Evolutionary conservation across 257 asterid species (phyloP), one percentile per base, ranked within the genome.

Genomic region (Fraxinus cuspidata): DNA sequence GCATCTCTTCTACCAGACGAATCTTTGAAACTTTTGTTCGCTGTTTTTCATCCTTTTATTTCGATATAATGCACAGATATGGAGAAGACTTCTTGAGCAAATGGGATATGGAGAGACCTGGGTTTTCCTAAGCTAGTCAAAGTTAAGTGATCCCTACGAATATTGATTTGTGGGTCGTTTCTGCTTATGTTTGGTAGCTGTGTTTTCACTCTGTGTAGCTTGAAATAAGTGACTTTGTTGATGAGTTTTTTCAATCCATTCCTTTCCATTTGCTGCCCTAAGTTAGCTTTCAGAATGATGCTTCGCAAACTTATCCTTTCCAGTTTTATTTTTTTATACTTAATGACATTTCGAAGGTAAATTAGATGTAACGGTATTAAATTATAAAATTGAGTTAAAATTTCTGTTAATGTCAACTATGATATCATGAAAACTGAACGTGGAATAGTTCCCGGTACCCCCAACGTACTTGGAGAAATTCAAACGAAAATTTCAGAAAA

Each of bases 61-160:
- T 15, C 19, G 1, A 16, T 47, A 2, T 80, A 66, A 70, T 80
- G 87, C 89, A 89, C 89, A 89, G 96, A 84, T 80, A 25, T 65
- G 82, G 91, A 86, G 83, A 91, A 88, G 87, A 74, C 85, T 77
- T 79, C 88, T 79, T 89, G 87, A 87, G 86, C 77, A 73, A 79
- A 75, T 70, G 74, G 72, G 16, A 44, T 42, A 28, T 28, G 70
- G 73, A 70, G 79, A 67, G 53, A 29, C 51, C 27, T 47, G 58
- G 77, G 19, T 47, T 60, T 73, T 72, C 44, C 66, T 69, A 82
- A 53, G 81, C 76, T 47, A 34, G 68, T 79, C 70, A 79, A 78
- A 34, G 68, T 79, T 67, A 79, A 78, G 27, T 18, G 84, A 65
- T 76, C 66, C 32, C 12, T 56, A 31, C 27, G 78, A 82, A 74